These are phyloP conservation scores for Stromatinia cepivora DNA, from an alignment of 2,329 filamentous ascomycete species.

Conservation along the genomic window DNA sequence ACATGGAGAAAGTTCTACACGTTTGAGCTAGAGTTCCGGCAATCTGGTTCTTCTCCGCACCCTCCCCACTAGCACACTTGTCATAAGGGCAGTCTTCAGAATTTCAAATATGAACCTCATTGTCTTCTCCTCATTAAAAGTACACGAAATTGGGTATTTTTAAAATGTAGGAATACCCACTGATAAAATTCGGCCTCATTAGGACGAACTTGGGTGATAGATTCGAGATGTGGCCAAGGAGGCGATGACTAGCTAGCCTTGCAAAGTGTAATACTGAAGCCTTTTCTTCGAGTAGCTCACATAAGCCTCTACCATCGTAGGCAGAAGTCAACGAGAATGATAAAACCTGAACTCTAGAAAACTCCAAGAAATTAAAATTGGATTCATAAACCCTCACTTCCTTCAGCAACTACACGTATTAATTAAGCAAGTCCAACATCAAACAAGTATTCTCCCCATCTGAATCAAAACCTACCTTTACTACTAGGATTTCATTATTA, in stretches of 20 bases:
- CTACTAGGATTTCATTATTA: too few relatives aligned
- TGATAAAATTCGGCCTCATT: too few relatives aligned
- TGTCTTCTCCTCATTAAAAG: background rate
- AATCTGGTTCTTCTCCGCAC: background rate
- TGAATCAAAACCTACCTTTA: background rate
- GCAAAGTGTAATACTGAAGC: background rate
- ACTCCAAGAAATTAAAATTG: too few relatives aligned
- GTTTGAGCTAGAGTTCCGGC: too few relatives aligned
- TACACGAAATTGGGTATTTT: background rate
- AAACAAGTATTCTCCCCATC: background rate
- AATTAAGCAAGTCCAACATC: background rate
- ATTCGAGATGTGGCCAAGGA: background rate
- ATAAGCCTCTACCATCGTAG: background rate
- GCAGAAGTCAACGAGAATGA: background rate
- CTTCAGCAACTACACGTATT: background rate
- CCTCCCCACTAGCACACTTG: background rate
- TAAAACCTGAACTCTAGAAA: background rate
- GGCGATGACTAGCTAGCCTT: background rate
- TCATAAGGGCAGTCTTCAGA: background rate
- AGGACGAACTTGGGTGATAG: background rate
- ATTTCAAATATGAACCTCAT: background rate
- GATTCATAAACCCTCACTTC: background rate
- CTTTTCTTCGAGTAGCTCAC: background rate
- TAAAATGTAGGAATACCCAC: background rate
- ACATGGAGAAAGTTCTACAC: background rate